Percentiles rank a stretch among this genome's conserved stretches.
phyloP scores from a whole-genome alignment of 2,329 filamentous ascomycete genomes.

The Monosporascus cannonballus region DNA sequence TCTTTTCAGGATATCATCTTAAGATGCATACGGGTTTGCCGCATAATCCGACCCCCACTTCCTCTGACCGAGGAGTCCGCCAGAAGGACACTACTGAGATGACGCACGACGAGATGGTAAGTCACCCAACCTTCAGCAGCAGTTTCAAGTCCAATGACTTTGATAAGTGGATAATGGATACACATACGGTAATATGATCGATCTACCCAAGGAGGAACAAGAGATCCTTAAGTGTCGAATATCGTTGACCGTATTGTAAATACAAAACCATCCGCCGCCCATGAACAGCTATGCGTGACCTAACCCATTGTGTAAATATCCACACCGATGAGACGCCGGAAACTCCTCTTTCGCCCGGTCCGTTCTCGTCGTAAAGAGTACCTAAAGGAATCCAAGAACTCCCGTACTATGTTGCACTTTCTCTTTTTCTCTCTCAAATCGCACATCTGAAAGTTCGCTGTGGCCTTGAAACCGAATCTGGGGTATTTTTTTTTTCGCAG shows the following conservation, averaged over 20 bases:
- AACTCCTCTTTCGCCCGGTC: neutral
- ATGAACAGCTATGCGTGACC: neutral
- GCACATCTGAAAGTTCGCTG: neutral
- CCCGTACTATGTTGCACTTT: neutral
- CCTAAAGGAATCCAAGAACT: neutral
- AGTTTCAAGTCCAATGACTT: neutral
- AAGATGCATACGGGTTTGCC: too few species aligned
- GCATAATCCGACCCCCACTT: too few species aligned
- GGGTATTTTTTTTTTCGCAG: neutral
- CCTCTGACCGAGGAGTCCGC: too few species aligned
- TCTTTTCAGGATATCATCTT: too few species aligned
- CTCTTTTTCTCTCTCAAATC: neutral
- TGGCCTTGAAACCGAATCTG: neutral
- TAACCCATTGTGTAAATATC: neutral
- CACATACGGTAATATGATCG: neutral
- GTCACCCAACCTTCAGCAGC: too few species aligned
- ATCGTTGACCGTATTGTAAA: too few species aligned
- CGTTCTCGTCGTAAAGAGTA: neutral
- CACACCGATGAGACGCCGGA: neutral
- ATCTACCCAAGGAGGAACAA: neutral
- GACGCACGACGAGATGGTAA: too few species aligned
- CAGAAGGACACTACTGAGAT: too few species aligned
- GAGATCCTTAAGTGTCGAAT: neutral
- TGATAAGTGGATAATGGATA: neutral
- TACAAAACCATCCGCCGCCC: too few species aligned